Base-by-base conservation (phyloP, 345 rosid species). In the Syzygium aromaticum region DNA sequence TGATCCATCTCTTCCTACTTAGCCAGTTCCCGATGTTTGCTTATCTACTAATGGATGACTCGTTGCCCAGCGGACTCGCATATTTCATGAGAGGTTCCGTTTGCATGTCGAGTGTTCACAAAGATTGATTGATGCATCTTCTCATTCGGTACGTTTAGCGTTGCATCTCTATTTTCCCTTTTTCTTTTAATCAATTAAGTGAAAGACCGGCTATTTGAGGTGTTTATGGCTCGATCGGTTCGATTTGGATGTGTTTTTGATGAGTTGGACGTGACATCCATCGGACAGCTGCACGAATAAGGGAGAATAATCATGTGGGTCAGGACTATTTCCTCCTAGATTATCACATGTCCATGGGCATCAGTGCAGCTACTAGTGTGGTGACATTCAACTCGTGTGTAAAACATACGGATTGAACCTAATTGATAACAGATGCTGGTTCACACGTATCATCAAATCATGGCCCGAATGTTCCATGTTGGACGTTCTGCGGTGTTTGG, bases 101-200 rank as follows among this genome's bases (percentile, higher is more conserved):
- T 30, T 30, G 89, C 89, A 84, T 88, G 87, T 40, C 17, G 7
- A 22, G 46, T 30, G 84, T 73, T 91, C 92, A 91, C 86, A 84
- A 86, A 88, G 78, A 88, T 88, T 84, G 85, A 90, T 80, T 89
- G 88, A 54, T 33, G 46, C 28, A 91, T 88, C 92, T 89, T 91
- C 92, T 92, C 94, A 12, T 87, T 91, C 22, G 88, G 91, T 77
- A 93, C 90, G 2, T 57, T 83, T 27, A 27, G 11, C 8, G 78
- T 25, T n/a, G 54, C 25, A 40, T 85, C 43, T 30, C 64, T 38
- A 7, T 12, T 61, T 16, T 27, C 52, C 28, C 2, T 14, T 21
- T 6, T 1, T n/a, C 21, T 17, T 59, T 64, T 30, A 15, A 23
- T 43, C 43, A 7, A 8, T 64, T 9, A 8, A 30, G 77, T 33